These are phyloP conservation scores for Spinacia oleracea DNA, from an alignment of 179 eudicot species.

Conservation along the genomic window DNA sequence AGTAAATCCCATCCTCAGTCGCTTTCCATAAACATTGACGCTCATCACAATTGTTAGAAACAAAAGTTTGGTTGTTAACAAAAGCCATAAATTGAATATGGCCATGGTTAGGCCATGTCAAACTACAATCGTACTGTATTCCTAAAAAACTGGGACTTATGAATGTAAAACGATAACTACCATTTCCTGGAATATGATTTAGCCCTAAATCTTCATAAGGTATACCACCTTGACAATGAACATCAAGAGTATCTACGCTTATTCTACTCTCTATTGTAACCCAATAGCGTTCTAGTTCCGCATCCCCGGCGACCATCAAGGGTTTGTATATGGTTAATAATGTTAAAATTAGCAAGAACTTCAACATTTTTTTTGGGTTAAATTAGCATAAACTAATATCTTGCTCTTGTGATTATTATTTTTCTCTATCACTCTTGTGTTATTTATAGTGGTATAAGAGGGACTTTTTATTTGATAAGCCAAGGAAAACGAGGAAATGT, in stretches of 20 bases:
- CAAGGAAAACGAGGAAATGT: no score
- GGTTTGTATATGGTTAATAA: background rate
- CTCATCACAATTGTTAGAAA: constrained; percentile 7
- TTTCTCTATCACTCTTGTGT: background rate
- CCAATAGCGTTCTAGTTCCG: background rate
- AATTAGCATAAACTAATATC: no score
- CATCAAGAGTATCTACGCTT: background rate
- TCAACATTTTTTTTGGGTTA: background rate
- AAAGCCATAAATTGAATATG: background rate
- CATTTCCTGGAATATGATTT: background rate
- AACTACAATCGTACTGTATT: no score
- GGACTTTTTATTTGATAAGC: no score
- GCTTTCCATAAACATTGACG: constrained; percentile 26
- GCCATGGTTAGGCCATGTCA: background rate
- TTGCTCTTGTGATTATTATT: no score
- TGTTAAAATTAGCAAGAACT: background rate
- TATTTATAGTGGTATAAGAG: no score
- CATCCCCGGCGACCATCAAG: background rate
- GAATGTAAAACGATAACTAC: background rate
- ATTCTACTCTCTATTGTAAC: background rate
- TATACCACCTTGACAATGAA: background rate
- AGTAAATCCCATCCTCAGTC: constrained; percentile 1
- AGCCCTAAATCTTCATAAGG: background rate
- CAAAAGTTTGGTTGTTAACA: background rate
- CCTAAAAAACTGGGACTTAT: no score